Percentiles rank a stretch among this genome's conserved stretches.
Conservation (phyloP, 306 rosid genomes). For the Comarum palustre region DNA sequence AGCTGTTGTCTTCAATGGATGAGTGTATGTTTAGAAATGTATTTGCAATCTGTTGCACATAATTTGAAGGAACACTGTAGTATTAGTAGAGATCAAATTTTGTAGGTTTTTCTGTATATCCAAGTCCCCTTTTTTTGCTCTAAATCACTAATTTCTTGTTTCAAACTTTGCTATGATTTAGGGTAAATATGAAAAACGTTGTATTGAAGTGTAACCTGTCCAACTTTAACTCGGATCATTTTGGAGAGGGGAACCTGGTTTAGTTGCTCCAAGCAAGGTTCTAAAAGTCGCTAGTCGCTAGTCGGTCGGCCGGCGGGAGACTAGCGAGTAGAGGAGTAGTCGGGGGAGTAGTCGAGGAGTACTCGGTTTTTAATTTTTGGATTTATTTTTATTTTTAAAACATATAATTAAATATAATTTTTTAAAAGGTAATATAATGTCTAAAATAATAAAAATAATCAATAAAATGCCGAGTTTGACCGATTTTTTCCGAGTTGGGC, state of each 20-base stretch:
- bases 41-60: constrained; percentile 22
- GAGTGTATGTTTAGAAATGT: constrained; percentile 21
- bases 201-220: background rate
- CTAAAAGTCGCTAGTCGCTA: too few species aligned
- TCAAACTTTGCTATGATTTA: background rate
- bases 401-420: too few species aligned
- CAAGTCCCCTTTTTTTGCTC: too few species aligned
- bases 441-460: too few species aligned
- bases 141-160: background rate
- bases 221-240: background rate
- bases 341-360: too few species aligned
- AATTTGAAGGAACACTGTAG: constrained; percentile 2
- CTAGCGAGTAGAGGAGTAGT: too few species aligned
- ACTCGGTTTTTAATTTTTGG: too few species aligned
- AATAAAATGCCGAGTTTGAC: too few species aligned
- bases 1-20: background rate
- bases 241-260: background rate
- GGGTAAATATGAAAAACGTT: background rate
- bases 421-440: too few species aligned
- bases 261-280: background rate
- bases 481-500: too few species aligned
- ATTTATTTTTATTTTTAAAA: too few species aligned
- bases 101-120: background rate
- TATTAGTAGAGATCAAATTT: constrained; percentile 11
- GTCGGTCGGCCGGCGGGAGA: too few species aligned